Evolutionary conservation across 2,329 filamentous ascomycete genomes (phyloP).

Genomic region (Byssochlamys sp.): DNA sequence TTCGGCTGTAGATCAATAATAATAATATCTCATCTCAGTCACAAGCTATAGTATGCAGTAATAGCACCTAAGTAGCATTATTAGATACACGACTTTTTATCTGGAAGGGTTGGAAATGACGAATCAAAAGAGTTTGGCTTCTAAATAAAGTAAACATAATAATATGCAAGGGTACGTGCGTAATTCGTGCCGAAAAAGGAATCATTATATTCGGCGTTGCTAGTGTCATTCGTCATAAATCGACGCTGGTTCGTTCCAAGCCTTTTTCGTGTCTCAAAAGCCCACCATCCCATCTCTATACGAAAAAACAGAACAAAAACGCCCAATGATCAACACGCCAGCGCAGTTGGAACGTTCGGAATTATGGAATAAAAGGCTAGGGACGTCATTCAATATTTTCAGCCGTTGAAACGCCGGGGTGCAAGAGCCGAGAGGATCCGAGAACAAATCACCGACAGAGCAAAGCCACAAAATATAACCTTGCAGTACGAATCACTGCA

Average conservation of each 20-base stretch:
- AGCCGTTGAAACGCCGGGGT: neutral
- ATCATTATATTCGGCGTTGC: conserved; percentile 1
- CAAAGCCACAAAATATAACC: neutral
- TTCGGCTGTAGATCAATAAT: too few species aligned
- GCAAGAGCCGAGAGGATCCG: conserved; percentile 7
- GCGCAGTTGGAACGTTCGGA: neutral
- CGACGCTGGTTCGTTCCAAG: neutral
- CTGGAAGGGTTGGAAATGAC: neutral
- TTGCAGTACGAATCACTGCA: conserved; percentile 1
- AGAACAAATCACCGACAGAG: conserved; percentile 3
- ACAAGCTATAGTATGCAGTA: too few species aligned
- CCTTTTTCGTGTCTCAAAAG: neutral
- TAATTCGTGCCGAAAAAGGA: conserved; percentile 5
- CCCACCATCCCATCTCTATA: neutral
- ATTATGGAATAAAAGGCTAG: neutral
- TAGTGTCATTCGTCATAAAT: conserved; percentile 3
- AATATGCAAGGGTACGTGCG: conserved; percentile 4
- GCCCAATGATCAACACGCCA: neutral
- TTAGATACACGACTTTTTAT: neutral
- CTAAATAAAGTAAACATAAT: neutral
- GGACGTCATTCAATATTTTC: neutral
- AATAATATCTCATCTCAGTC: too few species aligned
- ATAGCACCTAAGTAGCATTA: neutral
- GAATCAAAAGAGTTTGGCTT: neutral
- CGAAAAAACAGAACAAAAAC: neutral